phyloP scores from a whole-genome alignment of 306 rosid species.

The Begonia loranthoides region DNA sequence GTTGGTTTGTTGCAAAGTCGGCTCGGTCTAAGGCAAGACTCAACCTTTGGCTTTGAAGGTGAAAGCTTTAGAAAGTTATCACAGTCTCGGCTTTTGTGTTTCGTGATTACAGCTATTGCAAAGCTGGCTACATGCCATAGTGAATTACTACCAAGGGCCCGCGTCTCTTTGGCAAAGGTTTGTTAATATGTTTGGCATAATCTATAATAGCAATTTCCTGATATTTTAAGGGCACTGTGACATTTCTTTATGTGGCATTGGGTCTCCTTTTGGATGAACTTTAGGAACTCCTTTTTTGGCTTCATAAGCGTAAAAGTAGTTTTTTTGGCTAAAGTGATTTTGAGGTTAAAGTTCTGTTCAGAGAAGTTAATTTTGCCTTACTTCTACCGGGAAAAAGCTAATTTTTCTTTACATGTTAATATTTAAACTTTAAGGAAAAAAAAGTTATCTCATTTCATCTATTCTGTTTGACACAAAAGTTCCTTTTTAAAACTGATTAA shows the following conservation, averaged over 20 bases:
- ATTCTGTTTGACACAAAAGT: not conserved
- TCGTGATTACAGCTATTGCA: constrained; percentile 91
- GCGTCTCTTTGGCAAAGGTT: constrained; percentile 92
- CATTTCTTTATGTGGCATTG: too few relatives aligned
- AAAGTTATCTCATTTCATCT: not conserved
- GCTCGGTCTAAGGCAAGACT: constrained; percentile 62
- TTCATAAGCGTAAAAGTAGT: too few relatives aligned
- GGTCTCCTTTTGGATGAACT: too few relatives aligned
- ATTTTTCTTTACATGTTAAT: too few relatives aligned
- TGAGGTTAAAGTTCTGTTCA: too few relatives aligned
- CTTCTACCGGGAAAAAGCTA: too few relatives aligned
- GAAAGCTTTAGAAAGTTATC: constrained; percentile 61
- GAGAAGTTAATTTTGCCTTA: too few relatives aligned
- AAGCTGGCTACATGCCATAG: constrained; percentile 86
- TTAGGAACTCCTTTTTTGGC: too few relatives aligned
- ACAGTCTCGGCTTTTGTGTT: constrained; percentile 87
- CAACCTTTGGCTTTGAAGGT: constrained; percentile 27
- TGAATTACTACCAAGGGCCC: constrained; percentile 83
- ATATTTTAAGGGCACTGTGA: too few relatives aligned
- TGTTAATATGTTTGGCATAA: constrained; percentile 3
- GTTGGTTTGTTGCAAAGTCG: constrained; percentile 35
- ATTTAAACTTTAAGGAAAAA: too few relatives aligned
- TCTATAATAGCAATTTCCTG: not conserved
- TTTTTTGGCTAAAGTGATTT: too few relatives aligned
- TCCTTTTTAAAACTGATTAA: not conserved